Conservation (phyloP, 805 yeast genomes). For the Sungouiella thailandica region DNA sequence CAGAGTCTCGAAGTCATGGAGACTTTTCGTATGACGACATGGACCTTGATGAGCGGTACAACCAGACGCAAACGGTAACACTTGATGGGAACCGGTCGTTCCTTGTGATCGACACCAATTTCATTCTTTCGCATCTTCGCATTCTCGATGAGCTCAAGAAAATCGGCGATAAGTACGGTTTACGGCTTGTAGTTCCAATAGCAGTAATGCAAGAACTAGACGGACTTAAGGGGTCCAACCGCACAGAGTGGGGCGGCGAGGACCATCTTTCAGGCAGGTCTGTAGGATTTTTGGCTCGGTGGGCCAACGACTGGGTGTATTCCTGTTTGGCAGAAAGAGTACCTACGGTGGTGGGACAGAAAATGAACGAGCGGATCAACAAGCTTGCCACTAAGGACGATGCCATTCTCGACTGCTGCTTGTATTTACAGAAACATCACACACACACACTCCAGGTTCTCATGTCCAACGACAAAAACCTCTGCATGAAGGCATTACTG, state of each 20-base stretch:
- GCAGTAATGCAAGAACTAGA: slow-evolving; percentile 77
- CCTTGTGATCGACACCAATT: slow-evolving; percentile 79
- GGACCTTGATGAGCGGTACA: slow-evolving; percentile 12
- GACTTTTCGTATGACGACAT: slow-evolving; percentile 8
- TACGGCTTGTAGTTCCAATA: slow-evolving; percentile 60
- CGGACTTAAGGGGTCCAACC: slow-evolving; percentile 56
- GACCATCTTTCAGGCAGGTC: slow-evolving; percentile 14
- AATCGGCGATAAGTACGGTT: slow-evolving; percentile 37
- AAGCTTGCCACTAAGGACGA: slow-evolving; percentile 57
- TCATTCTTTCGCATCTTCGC: slow-evolving; percentile 62
- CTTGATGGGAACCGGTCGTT: slow-evolving; percentile 26
- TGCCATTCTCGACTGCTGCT: slow-evolving; percentile 79
- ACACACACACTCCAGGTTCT: slow-evolving; percentile 45
- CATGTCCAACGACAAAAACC: slow-evolving; percentile 77
- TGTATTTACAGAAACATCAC: slow-evolving; percentile 47
- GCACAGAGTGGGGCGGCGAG: slow-evolving; percentile 10
- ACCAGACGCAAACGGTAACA: slow-evolving; percentile 9
- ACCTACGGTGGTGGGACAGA: slow-evolving; percentile 61
- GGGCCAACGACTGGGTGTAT: slow-evolving; percentile 78
- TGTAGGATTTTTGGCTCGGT: slow-evolving; percentile 56
- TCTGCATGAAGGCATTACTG: slow-evolving; percentile 71
- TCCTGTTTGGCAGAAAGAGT: slow-evolving; percentile 47
- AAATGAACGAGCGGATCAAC: slow-evolving; percentile 48
- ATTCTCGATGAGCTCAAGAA: slow-evolving; percentile 49
- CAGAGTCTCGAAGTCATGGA: slow-evolving; percentile 6